These are phyloP conservation scores for Collybia mongolica DNA, from an alignment of 768 basidiomycete species.

Conservation along the genomic window DNA sequence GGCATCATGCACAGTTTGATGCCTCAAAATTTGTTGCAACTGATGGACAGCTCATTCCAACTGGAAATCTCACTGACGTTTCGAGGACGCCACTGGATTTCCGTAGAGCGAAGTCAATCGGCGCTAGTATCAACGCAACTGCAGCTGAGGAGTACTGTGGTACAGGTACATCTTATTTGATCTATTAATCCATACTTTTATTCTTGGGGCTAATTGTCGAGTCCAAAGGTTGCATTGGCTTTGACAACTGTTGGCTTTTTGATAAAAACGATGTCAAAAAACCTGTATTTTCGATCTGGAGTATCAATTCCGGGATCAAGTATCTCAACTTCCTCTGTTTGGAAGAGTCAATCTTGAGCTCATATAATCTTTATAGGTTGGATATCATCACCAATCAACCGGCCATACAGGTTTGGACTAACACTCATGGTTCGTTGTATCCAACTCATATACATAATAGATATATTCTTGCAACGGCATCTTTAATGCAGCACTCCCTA, in stretches of 20 bases:
- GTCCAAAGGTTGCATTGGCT: constrained; percentile 38
- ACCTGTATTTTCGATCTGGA: constrained; percentile 40
- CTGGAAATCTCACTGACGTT: constrained; percentile 33
- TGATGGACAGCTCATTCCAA: constrained; percentile 39
- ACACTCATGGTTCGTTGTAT: not conserved
- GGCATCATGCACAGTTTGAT: constrained; percentile 34
- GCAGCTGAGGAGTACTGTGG: constrained; percentile 33
- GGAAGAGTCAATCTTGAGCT: not conserved
- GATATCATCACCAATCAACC: constrained; percentile 44
- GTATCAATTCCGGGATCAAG: constrained; percentile 45
- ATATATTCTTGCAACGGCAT: constrained; percentile 43
- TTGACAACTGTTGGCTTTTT: constrained; percentile 47
- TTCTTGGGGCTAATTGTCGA: not conserved
- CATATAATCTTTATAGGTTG: constrained; percentile 21
- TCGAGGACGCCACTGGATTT: constrained; percentile 41
- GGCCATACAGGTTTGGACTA: constrained; percentile 35
- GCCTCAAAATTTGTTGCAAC: constrained; percentile 38
- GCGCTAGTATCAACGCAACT: constrained; percentile 33
- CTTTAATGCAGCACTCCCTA: constrained; percentile 30
- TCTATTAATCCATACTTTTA: not conserved
- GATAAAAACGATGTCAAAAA: constrained; percentile 27
- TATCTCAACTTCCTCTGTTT: constrained; percentile 10
- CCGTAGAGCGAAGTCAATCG: constrained; percentile 37
- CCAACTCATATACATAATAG: constrained; percentile 9
- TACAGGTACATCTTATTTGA: constrained; percentile 24